Percentiles rank a stretch among this genome's conserved stretches.
These are phyloP conservation scores for Termitomyces sp. DNA, from an alignment of 768 basidiomycete genomes.

Conservation along the genomic window DNA sequence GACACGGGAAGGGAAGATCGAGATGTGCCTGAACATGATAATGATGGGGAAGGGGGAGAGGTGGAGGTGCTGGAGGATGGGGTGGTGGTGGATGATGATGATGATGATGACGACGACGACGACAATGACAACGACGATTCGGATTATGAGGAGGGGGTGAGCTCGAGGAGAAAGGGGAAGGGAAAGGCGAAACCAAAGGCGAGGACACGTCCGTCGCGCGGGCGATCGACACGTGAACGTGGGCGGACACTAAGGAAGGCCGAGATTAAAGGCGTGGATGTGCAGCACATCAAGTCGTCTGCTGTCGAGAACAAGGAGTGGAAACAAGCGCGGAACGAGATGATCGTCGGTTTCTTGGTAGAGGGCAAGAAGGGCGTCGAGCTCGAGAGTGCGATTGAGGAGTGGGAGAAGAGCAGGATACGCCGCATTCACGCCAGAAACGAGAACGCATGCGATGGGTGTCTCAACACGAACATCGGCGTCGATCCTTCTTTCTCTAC, in stretches of 20 bases:
- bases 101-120: background rate
- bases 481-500: background rate
- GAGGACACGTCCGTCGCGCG: no score
- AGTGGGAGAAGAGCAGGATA: conserved; percentile 40
- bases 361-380: conserved; percentile 63
- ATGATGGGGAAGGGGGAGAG: no score
- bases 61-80: no score
- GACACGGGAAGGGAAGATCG: background rate
- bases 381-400: conserved; percentile 57
- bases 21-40: background rate
- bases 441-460: no score
- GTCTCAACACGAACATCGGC: no score
- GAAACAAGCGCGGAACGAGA: conserved; percentile 42
- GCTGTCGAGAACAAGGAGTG: background rate
- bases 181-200: background rate
- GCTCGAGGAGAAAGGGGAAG: background rate
- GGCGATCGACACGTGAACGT: background rate
- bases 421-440: no score
- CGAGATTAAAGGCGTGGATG: background rate
- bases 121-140: background rate
- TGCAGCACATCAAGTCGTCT: no score
- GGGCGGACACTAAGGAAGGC: conserved; percentile 16
- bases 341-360: conserved; percentile 66
- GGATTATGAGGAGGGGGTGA: background rate
- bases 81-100: background rate